Base-by-base conservation (phyloP, 2,329 filamentous ascomycete genomes). In the Rutstroemia sp. region DNA sequence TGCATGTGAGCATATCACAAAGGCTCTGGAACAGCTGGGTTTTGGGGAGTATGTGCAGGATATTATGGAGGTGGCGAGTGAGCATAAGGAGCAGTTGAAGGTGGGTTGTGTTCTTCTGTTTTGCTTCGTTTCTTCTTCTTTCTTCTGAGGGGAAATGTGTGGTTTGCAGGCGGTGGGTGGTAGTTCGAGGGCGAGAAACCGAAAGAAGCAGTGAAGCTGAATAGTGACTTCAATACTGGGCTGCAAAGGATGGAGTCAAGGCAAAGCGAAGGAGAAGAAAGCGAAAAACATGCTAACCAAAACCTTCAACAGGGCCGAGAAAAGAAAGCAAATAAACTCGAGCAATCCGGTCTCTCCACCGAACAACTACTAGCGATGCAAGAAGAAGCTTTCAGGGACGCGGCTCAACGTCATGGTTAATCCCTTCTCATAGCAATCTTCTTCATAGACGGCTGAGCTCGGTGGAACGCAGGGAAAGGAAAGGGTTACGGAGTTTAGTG, bases 321-420 rank as follows among this genome's bases (percentile, higher is more conserved):
- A 75, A 95, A 95, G 79, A 96, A 96, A 73, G 88, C 92, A 62
- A 95, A 92, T 73, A 97, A 97, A 75, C 91, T 97, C 68, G 92
- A 96, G 67, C 88, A 94, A 70, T 96, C 91, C 69, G 92, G 92
- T 54, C 80, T 97, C 75, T 88, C 88, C 0, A 85, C 95, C 69
- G 94, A 96, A 65, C 88, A 99, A 72, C 79, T 99, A 49, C 83
- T 94, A 57, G 81, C 86, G 49, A 83, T 96, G 67, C 94, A 99
- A 70, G 87, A 94, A 71, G 91, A 95, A 71, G 82, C 96, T 64
- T 97, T 99, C 73, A 86, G 88, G 45, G 86, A 84, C 57, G 92
- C 91, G 12, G 65, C 65, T 30, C 62, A 67, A 54, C 62, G 69
- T 51, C 68, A 71, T 61, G 67, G 67, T 46, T 56, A 14, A 27